Evolutionary conservation across 805 yeast species (phyloP), one percentile per base, ranked within the genome.

Genomic region (Priceomyces carsonii): DNA sequence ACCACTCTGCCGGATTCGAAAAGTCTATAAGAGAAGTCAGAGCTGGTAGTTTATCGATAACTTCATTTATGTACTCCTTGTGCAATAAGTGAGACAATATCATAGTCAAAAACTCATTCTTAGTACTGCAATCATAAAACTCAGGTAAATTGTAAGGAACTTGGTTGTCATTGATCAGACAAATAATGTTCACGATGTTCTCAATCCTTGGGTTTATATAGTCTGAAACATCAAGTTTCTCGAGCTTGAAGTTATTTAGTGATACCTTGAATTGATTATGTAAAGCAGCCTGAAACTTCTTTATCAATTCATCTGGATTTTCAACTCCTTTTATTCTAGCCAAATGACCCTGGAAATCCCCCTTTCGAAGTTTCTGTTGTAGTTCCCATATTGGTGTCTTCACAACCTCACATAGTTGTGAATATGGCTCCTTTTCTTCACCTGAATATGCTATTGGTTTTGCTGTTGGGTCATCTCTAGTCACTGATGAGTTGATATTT

Each of bases 1-100:
- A 93, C 89, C 95, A 85, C 45, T 64, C 64, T 3, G 69, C 66
- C 6, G 73, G 73, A 34, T 64, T 56, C 4, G 60, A 51, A 13
- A 60, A 48, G 32, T 62, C 68, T 5, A 61, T 47, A 13, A 39
- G 33, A 13, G 42, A 36, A 18, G 35, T 25, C 31, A 39, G 33
- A 10, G n/a, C 39, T 25, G 43, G 37, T 3, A 46, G 22, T 8
- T 35, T 26, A 8, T 29, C 35, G 5, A 47, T 38, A 8, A 44
- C 40, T 17, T 21, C 18, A 24, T 45, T 46, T n/a, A 46, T 29
- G 37, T 43, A 48, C 19, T 46, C 48, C 33, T 54, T 55, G 39
- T 51, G 51, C n/a, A 59, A 43, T 4, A 65, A 35, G 26, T 48
- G 47, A 16, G 47, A 41, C 6, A 63, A 39, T 4, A 62, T 42